phyloP scores from a whole-genome alignment of 345 rosid species.

The Camelina laxa region DNA sequence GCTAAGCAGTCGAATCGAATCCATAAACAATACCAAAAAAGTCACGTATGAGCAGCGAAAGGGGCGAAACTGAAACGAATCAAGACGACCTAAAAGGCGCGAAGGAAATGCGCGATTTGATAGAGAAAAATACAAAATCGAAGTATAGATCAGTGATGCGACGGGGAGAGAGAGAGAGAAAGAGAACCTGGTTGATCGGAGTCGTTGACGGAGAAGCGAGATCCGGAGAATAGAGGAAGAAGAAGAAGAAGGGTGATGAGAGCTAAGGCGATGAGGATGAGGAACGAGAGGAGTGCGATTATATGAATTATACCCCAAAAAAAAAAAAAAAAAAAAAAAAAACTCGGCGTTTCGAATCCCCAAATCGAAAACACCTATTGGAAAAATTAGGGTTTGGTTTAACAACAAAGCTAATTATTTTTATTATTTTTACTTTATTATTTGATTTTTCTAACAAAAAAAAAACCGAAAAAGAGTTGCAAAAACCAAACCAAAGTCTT shows the following conservation, averaged over 20 bases:
- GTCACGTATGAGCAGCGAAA: neutral
- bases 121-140: slow-evolving; percentile 11
- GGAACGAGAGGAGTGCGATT: slow-evolving; percentile 43
- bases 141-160: slow-evolving; percentile 33
- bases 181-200: slow-evolving; percentile 34
- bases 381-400: slow-evolving; percentile 43
- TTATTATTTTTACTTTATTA: too few species aligned
- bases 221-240: slow-evolving; percentile 35
- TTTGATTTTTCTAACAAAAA: slow-evolving; percentile 12
- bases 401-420: neutral
- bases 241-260: neutral
- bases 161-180: slow-evolving; percentile 24
- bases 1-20: neutral
- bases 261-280: slow-evolving; percentile 39
- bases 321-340: neutral
- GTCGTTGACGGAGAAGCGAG: slow-evolving; percentile 35
- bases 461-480: slow-evolving; percentile 27
- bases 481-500: slow-evolving; percentile 34
- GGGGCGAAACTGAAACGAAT: slow-evolving; percentile 24
- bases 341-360: slow-evolving; percentile 44
- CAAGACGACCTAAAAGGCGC: slow-evolving; percentile 17
- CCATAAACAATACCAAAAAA: neutral
- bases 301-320: slow-evolving; percentile 9
- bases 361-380: slow-evolving; percentile 23
- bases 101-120: slow-evolving; percentile 29